Percentiles rank a stretch among this genome's conserved stretches.
Evolutionary conservation across 176 grass and related monocot genomes (phyloP).

Genomic region (Alopecurus myosuroides): DNA sequence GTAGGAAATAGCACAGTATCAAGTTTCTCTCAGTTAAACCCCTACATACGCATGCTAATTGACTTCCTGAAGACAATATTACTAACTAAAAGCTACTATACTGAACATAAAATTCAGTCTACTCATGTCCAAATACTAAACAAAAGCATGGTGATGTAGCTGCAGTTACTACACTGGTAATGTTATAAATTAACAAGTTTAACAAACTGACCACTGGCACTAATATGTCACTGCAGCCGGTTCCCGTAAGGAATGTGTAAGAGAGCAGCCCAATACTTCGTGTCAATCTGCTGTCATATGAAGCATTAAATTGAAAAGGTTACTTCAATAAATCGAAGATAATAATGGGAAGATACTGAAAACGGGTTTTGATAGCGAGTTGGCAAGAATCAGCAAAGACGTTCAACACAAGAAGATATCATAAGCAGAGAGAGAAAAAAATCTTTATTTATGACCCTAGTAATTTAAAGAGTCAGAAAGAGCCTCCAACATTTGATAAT

Average conservation of each 20-base stretch:
- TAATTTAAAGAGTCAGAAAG: neutral
- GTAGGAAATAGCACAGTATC: neutral
- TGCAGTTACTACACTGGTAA: neutral
- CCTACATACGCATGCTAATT: neutral
- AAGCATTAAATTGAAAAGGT: neutral
- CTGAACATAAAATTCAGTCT: conserved; percentile 10
- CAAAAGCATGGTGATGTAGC: neutral
- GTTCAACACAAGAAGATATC: neutral
- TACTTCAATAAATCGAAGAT: neutral
- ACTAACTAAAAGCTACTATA: conserved; percentile 2
- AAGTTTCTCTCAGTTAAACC: conserved; percentile 12
- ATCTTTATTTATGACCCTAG: neutral
- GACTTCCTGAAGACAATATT: neutral
- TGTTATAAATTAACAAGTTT: neutral
- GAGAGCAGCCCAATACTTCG: conserved; percentile 74
- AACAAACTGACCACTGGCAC: conserved; percentile 59
- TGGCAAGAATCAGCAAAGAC: neutral
- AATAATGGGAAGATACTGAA: conserved; percentile 10
- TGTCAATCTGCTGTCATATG: conserved; percentile 41
- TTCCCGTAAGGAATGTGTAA: conserved; percentile 63
- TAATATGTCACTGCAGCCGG: conserved; percentile 51
- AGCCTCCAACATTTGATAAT: neutral
- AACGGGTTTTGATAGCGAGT: neutral
- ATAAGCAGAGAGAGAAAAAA: neutral
- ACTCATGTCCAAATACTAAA: neutral